Conservation (phyloP, 2,329 filamentous ascomycete genomes). For the Chaetothyriales sp. region DNA sequence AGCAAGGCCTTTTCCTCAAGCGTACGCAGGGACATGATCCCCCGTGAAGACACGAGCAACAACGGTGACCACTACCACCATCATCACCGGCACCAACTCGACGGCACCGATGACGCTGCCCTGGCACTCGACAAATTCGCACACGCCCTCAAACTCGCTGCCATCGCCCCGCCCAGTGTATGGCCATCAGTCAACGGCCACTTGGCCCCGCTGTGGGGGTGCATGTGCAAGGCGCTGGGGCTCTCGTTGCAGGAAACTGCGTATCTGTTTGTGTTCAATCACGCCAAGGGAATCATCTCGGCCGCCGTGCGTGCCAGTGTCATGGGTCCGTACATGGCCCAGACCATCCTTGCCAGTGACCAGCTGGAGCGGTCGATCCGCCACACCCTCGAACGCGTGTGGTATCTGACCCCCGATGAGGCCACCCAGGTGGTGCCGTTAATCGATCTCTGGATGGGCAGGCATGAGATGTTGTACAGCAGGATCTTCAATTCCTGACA, state of each 20-base stretch:
- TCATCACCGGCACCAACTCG: too few species aligned
- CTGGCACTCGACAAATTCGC: conserved; percentile 25
- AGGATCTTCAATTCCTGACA: conserved; percentile 53
- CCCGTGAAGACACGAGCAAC: background rate
- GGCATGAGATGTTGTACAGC: conserved; percentile 51
- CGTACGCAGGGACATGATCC: background rate
- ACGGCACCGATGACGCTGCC: conserved; percentile 13
- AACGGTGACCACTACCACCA: conserved; percentile 1
- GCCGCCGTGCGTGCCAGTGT: conserved; percentile 48
- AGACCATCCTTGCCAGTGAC: conserved; percentile 40
- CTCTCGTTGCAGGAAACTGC: conserved; percentile 38
- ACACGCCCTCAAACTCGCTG: conserved; percentile 23
- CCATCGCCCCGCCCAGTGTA: conserved; percentile 19
- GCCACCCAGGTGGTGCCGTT: conserved; percentile 46
- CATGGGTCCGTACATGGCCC: conserved; percentile 51
- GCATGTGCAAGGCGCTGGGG: conserved; percentile 37
- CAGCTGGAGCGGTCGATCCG: conserved; percentile 38
- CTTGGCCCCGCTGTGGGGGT: conserved; percentile 46
- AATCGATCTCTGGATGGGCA: conserved; percentile 49
- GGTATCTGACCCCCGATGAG: conserved; percentile 35
- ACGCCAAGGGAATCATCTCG: conserved; percentile 47
- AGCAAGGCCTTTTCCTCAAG: conserved; percentile 25
- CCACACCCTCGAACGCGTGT: conserved; percentile 34
- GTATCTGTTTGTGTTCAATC: conserved; percentile 49
- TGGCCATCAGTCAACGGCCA: conserved; percentile 35